Conservation (phyloP, 305 asterid genomes). For the Solanum hybrid region DNA sequence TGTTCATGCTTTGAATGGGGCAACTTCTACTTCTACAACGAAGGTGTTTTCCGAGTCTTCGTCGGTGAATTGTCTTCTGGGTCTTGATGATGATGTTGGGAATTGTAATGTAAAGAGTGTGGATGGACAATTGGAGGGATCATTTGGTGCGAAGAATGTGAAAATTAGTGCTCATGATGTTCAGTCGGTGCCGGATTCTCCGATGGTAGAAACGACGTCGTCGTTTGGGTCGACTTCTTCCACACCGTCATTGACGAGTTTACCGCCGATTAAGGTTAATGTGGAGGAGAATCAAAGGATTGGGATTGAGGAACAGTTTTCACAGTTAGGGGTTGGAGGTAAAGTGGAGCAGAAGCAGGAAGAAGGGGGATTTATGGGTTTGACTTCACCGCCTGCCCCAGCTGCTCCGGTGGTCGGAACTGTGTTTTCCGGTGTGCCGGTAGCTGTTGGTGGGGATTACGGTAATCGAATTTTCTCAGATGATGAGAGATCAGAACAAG, state of each 20-base stretch:
- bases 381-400: slow-evolving; percentile 26
- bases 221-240: slow-evolving; percentile 83
- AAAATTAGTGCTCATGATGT: slow-evolving; percentile 39
- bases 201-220: slow-evolving; percentile 62
- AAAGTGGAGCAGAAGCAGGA: slow-evolving; percentile 38
- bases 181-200: slow-evolving; percentile 76
- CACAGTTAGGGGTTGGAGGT: slow-evolving; percentile 48
- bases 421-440: slow-evolving; percentile 32
- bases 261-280: slow-evolving; percentile 64
- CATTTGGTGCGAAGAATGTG: slow-evolving; percentile 24
- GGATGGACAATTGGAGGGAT: slow-evolving; percentile 19
- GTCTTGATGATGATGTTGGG: slow-evolving; percentile 56
- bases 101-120: slow-evolving; percentile 24
- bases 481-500: slow-evolving; percentile 80
- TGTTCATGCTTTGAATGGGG: slow-evolving; percentile 62
- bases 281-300: slow-evolving; percentile 47
- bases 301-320: slow-evolving; percentile 77
- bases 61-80: slow-evolving; percentile 75
- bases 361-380: slow-evolving; percentile 12
- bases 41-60: slow-evolving; percentile 63
- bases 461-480: slow-evolving; percentile 40
- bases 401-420: slow-evolving; percentile 13
- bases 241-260: slow-evolving; percentile 59
- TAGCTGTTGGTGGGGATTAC: slow-evolving; percentile 51
- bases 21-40: slow-evolving; percentile 27